phyloP scores from a whole-genome alignment of 2,329 filamentous ascomycete genomes.

The Colletotrichum theobromicola region DNA sequence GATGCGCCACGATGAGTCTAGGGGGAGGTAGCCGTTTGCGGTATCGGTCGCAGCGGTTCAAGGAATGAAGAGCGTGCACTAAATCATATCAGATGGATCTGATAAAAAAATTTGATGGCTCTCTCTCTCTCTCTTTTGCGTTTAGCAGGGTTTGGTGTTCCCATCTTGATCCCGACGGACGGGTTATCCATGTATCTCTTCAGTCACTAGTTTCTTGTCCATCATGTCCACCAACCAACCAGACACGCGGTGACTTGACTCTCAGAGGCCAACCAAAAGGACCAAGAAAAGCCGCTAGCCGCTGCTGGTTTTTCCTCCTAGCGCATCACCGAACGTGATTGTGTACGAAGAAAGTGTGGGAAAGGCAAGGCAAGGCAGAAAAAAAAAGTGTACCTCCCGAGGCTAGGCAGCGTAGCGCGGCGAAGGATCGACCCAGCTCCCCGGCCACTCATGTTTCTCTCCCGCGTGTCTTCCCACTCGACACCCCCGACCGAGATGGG shows the following conservation, averaged over 20 bases:
- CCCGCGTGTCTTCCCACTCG: background rate
- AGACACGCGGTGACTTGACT: background rate
- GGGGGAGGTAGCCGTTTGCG: background rate
- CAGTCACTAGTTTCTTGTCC: background rate
- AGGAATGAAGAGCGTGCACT: background rate
- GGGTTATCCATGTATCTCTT: background rate
- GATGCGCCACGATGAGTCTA: background rate
- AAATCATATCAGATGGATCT: constrained; percentile 23
- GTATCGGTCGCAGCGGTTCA: constrained; percentile 5
- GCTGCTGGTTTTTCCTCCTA: background rate
- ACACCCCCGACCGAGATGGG: background rate
- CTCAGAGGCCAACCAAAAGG: background rate
- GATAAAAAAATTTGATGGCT: constrained; percentile 6
- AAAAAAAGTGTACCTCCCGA: background rate
- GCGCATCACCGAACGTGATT: background rate
- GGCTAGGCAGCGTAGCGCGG: background rate
- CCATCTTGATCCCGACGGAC: background rate
- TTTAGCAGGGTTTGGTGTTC: background rate
- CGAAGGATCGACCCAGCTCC: background rate
- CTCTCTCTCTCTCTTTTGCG: background rate
- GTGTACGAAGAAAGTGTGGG: background rate
- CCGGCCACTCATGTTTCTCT: background rate
- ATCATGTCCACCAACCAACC: background rate
- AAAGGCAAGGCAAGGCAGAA: background rate
- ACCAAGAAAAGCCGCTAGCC: background rate